Base-by-base conservation (phyloP, 768 basidiomycete species). In the Mycena chlorophos region DNA sequence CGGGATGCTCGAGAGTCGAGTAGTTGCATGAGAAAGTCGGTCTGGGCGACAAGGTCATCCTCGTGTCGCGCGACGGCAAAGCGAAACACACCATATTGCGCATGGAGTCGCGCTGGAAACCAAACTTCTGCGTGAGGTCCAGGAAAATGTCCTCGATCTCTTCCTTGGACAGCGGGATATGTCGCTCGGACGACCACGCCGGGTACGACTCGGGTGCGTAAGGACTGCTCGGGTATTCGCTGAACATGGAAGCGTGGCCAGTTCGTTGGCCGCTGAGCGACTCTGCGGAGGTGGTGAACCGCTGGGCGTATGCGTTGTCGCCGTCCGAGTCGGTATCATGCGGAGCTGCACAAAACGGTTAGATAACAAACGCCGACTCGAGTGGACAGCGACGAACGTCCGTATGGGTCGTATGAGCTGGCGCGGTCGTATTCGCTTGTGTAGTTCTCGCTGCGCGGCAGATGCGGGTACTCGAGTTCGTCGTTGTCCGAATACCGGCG, bases 131-230 rank as follows among this genome's bases (percentile, higher is more conserved):
- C 25, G 94, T 88, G 29, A 99, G 80, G 76, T 98, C 97, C 49
- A 98, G 83, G 69, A 98, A 92, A 48, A 99, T 92, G 68, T 99
- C 97, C 70, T 98, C 96, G 53, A 98, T 98, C 77, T 98, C 97
- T 72, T 99, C 97, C 78, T 98, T 98, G 19, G 94, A 95, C 14
- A 99, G 78, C n/a, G 96, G 96, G 58, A 98, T 97, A 62, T 90
- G 86, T 14, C 91, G 87, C 49, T 98, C 97, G 37, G 85, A 72
- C 10, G 85, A 86, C 97, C 97, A 99, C 1, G 96, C 94, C 0
- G 96, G 91, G 68, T 98, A 98, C 34, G 93, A 85, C 64, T 98
- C 94, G 23, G 45, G 45, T 4, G 23, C 23, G 20, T 46, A 25
- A 14, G 45, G 6, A 19, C 45, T 27, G n/a, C 12, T 28, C 10